Percentiles rank a stretch among this genome's conserved stretches.
phyloP scores from a whole-genome alignment of 257 asterid species.

The Haberlea rhodopensis region DNA sequence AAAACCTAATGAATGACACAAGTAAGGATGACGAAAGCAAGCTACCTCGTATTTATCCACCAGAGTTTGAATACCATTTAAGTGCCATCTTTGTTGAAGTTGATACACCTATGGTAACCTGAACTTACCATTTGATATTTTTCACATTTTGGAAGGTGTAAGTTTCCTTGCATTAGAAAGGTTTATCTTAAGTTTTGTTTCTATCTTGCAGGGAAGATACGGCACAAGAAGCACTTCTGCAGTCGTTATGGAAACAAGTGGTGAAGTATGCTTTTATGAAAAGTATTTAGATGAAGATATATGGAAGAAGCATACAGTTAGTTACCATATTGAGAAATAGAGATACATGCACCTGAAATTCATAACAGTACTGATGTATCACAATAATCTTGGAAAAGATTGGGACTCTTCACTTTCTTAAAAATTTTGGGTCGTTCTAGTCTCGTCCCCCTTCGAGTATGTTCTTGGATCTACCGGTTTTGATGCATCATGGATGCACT shows the following conservation, averaged over 20 bases:
- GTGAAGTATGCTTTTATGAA: constrained; percentile 51
- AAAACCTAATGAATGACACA: constrained; percentile 43
- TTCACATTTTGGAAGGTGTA: not conserved
- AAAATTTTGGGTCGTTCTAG: no score
- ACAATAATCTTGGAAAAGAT: no score
- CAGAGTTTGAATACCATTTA: constrained; percentile 53
- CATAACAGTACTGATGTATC: no score
- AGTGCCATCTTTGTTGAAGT: constrained; percentile 75
- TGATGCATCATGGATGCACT: no score
- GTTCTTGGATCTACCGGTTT: no score
- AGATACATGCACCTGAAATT: not conserved
- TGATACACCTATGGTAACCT: constrained; percentile 48
- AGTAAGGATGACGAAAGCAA: constrained; percentile 50
- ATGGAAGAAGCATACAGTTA: constrained; percentile 56
- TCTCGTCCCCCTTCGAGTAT: no score
- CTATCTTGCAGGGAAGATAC: constrained; percentile 48
- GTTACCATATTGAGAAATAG: constrained; percentile 36
- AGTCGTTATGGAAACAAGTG: constrained; percentile 35
- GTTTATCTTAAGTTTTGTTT: not conserved
- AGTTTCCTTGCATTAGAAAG: not conserved
- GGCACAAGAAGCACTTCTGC: constrained; percentile 82
- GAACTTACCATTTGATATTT: not conserved
- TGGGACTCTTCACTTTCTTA: no score
- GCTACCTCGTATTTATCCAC: constrained; percentile 53
- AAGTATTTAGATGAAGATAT: constrained; percentile 37